Evolutionary conservation across 768 basidiomycete species (phyloP).

Genomic region (Atractiella rhizophila): DNA sequence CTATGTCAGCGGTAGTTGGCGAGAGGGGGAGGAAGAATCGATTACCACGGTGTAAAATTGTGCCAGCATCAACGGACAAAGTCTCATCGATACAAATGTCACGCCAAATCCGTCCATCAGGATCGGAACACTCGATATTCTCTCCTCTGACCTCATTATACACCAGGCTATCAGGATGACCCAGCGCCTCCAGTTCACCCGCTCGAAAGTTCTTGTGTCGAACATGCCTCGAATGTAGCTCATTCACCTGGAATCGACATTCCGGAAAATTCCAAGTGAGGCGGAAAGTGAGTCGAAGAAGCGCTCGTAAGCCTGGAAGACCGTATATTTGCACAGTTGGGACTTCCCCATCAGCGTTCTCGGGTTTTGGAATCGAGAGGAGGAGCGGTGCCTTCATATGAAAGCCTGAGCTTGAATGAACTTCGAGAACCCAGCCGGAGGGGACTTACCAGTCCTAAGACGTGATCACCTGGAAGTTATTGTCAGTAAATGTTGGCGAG

Average conservation of each 20-base stretch:
- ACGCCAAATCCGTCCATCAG: conserved; percentile 48
- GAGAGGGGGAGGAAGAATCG: not conserved
- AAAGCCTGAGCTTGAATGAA: too few species aligned
- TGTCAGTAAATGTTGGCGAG: too few species aligned
- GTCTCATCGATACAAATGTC: conserved; percentile 27
- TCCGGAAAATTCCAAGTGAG: conserved; percentile 39
- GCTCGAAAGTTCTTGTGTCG: conserved; percentile 28
- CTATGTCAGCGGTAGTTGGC: not conserved
- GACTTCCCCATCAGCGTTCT: too few species aligned
- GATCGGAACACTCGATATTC: conserved; percentile 32
- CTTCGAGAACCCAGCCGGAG: too few species aligned
- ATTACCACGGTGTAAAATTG: conserved; percentile 47
- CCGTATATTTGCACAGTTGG: conserved; percentile 53
- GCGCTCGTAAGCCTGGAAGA: conserved; percentile 46
- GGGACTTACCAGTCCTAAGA: too few species aligned
- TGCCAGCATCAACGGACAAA: conserved; percentile 42
- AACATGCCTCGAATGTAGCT: conserved; percentile 36
- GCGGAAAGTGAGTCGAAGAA: conserved; percentile 43
- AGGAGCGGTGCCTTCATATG: too few species aligned
- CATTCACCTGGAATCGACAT: conserved; percentile 49
- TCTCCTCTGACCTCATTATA: conserved; percentile 43
- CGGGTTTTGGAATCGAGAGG: too few species aligned
- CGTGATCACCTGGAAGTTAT: too few species aligned
- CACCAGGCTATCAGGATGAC: too few species aligned
- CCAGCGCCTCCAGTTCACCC: conserved; percentile 27